Conservation (phyloP, 2,329 filamentous ascomycete species). For the Atkinsonella hypoxylon region DNA sequence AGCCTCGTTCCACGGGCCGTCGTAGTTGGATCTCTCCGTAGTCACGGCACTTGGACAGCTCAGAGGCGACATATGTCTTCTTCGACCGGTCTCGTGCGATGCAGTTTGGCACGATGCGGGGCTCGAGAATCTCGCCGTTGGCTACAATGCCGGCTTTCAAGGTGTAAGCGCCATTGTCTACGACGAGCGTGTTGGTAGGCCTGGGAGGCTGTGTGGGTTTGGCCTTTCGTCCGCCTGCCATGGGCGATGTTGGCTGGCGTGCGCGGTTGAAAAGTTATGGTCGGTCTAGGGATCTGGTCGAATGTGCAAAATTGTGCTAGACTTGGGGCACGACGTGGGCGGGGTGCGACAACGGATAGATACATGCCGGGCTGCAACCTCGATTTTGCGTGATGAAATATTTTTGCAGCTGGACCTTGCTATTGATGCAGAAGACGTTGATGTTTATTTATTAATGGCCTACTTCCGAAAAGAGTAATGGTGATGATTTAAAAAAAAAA, state of each 20-base stretch:
- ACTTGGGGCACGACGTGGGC: not conserved
- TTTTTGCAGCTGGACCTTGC: too few relatives aligned
- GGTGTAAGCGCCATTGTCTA: constrained; percentile 88
- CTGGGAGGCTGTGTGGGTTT: constrained; percentile 38
- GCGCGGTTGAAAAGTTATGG: not conserved
- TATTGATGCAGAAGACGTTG: too few relatives aligned
- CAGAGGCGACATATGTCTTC: constrained; percentile 67
- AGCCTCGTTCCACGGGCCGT: constrained; percentile 86
- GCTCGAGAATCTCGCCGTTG: constrained; percentile 36
- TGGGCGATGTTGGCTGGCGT: constrained; percentile 10
- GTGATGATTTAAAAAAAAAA: too few relatives aligned
- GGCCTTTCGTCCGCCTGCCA: constrained; percentile 39
- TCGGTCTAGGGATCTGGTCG: not conserved
- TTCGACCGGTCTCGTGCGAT: constrained; percentile 72
- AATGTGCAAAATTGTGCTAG: not conserved
- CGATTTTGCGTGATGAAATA: too few relatives aligned
- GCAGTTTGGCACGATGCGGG: constrained; percentile 72
- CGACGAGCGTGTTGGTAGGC: constrained; percentile 60
- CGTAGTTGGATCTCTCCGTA: constrained; percentile 83
- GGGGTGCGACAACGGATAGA: not conserved
- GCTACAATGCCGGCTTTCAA: constrained; percentile 78
- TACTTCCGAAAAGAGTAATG: too few relatives aligned
- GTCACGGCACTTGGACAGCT: constrained; percentile 69
- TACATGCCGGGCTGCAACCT: not conserved
- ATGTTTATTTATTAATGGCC: too few relatives aligned